Percentiles rank a stretch among this genome's conserved stretches.
phyloP scores from a whole-genome alignment of 2,329 filamentous ascomycete species.

The Rutstroemia sp. region DNA sequence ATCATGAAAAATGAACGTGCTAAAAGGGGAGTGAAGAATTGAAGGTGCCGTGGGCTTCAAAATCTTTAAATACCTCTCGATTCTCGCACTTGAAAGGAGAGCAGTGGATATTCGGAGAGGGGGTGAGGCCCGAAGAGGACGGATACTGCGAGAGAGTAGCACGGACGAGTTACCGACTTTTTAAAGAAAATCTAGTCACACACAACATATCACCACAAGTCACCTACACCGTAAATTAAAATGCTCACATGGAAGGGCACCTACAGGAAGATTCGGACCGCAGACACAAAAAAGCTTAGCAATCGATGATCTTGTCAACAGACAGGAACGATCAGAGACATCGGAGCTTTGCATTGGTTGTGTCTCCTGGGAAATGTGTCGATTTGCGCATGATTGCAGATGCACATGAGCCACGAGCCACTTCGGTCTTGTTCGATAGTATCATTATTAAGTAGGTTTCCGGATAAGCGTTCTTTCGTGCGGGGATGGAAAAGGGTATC shows the following conservation, averaged over 20 bases:
- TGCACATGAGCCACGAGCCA: conserved; percentile 1
- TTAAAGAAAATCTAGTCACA: neutral
- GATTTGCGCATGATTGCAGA: neutral
- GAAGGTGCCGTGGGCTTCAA: too few relatives aligned
- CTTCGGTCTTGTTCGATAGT: neutral
- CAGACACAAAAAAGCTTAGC: neutral
- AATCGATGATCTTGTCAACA: conserved; percentile 9
- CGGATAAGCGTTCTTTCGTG: neutral
- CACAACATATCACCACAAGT: neutral
- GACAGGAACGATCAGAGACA: neutral
- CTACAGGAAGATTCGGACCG: conserved; percentile 6
- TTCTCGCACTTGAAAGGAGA: neutral
- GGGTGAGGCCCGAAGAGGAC: neutral
- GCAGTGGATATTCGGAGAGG: neutral
- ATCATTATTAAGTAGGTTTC: conserved; percentile 2
- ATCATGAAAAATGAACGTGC: conserved; percentile 12
- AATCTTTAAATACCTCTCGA: neutral
- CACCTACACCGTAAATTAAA: neutral
- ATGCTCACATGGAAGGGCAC: conserved; percentile 4
- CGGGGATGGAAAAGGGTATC: neutral
- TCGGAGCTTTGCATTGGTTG: conserved; percentile 7
- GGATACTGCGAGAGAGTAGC: neutral
- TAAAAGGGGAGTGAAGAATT: neutral
- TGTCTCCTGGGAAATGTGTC: neutral
- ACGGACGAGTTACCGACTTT: neutral